Conservation (phyloP, 164 flowering plant species). For the Litsea cubeba region DNA sequence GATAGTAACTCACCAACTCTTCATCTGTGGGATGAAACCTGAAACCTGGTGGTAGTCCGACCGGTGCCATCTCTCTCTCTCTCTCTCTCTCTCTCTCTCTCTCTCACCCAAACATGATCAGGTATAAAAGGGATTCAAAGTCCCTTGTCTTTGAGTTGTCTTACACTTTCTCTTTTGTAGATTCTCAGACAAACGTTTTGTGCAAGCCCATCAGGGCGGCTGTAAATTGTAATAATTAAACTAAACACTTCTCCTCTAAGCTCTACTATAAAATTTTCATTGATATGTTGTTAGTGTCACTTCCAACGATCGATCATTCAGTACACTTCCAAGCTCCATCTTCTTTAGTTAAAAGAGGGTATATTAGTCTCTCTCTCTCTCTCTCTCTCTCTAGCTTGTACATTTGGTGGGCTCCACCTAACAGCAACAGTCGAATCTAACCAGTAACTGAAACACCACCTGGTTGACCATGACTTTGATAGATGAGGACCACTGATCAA, state of each 20-base stretch:
- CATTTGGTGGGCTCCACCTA: no score
- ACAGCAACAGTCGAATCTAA: no score
- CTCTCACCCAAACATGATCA: slow-evolving; percentile 3
- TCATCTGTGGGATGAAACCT: slow-evolving; percentile 91
- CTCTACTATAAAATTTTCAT: not conserved
- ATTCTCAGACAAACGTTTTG: slow-evolving; percentile 75
- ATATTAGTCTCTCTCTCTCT: no score
- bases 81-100: slow-evolving; percentile 2
- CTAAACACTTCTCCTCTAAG: slow-evolving; percentile 5
- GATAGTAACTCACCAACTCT: slow-evolving; percentile 83
- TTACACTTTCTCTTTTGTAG: slow-evolving; percentile 63
- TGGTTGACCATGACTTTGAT: no score
- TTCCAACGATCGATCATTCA: no score
- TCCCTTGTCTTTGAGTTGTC: slow-evolving; percentile 38
- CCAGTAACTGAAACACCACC: no score
- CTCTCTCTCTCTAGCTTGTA: no score
- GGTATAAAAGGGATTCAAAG: slow-evolving; percentile 51
- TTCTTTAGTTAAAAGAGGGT: no score
- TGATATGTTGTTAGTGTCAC: not conserved
- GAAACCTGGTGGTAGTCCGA: slow-evolving; percentile 88
- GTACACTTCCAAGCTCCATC: no score
- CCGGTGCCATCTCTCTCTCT: slow-evolving; percentile 54
- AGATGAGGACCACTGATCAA: no score
- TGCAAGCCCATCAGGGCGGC: slow-evolving; percentile 37
- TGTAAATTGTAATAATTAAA: not conserved